These are phyloP conservation scores for Gleditsia sinensis DNA, from an alignment of 306 rosid genomes.

Conservation along the genomic window DNA sequence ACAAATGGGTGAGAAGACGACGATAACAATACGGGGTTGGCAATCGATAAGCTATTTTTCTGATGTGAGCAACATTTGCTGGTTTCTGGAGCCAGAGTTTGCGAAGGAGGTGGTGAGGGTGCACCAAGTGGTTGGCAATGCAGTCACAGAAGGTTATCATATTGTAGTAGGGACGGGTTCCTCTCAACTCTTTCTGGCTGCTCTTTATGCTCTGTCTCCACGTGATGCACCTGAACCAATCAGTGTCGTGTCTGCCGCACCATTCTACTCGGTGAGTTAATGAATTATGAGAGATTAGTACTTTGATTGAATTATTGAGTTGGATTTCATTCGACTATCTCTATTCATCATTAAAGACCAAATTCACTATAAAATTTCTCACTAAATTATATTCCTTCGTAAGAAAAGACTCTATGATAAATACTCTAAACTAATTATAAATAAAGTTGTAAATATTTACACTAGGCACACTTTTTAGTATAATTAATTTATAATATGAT, in stretches of 20 bases:
- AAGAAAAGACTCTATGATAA: no score
- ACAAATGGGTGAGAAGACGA: constrained; percentile 61
- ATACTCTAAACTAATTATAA: no score
- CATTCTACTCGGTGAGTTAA: constrained; percentile 82
- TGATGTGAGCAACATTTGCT: constrained; percentile 57
- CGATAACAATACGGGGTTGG: constrained; percentile 77
- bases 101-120: constrained; percentile 63
- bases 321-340: no score
- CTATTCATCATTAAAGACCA: no score
- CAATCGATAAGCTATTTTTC: constrained; percentile 83
- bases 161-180: constrained; percentile 95
- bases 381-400: no score
- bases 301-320: no score
- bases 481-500: no score
- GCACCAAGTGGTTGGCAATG: constrained; percentile 79
- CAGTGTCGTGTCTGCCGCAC: constrained; percentile 68
- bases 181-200: constrained; percentile 84
- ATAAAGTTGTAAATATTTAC: no score
- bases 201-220: constrained; percentile 76
- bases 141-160: constrained; percentile 67
- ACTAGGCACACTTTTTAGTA: no score
- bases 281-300: no score
- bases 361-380: no score
- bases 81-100: constrained; percentile 84
- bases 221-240: constrained; percentile 53